phyloP scores from a whole-genome alignment of 345 rosid genomes.

The Populus pruinosa region DNA sequence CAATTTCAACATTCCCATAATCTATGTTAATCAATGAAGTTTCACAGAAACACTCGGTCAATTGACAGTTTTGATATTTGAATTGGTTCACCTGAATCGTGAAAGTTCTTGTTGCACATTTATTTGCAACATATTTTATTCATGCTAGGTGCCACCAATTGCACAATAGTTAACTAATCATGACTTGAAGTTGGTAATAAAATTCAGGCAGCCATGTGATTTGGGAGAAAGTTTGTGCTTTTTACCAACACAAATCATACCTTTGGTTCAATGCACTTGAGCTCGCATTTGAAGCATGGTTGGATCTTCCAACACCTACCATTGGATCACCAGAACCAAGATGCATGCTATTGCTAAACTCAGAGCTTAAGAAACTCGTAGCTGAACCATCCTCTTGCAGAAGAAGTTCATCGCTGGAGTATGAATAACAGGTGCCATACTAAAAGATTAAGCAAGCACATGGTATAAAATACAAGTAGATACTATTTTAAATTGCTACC shows the following conservation, averaged over 20 bases:
- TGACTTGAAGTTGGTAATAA: not conserved
- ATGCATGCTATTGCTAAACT: constrained; percentile 66
- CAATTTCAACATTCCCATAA: not conserved
- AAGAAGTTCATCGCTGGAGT: constrained; percentile 77
- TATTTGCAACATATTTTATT: not conserved
- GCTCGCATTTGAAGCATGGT: constrained; percentile 38
- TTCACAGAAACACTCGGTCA: not conserved
- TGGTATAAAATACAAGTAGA: not conserved
- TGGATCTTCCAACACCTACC: constrained; percentile 49
- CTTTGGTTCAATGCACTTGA: constrained; percentile 53
- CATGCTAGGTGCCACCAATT: not conserved
- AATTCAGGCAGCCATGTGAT: not conserved
- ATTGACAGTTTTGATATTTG: not conserved
- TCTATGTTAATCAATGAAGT: not conserved
- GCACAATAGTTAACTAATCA: not conserved
- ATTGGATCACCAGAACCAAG: constrained; percentile 58
- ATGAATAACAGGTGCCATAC: constrained; percentile 16
- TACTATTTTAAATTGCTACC: not conserved
- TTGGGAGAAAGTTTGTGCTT: not conserved
- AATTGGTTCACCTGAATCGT: not conserved
- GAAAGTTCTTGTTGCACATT: not conserved
- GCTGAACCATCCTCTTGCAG: constrained; percentile 79
- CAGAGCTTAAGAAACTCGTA: constrained; percentile 48
- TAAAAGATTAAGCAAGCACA: constrained; percentile 3
- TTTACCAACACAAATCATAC: constrained; percentile 29